Conservation (phyloP, 768 basidiomycete species). For the Pholiota conissans region DNA sequence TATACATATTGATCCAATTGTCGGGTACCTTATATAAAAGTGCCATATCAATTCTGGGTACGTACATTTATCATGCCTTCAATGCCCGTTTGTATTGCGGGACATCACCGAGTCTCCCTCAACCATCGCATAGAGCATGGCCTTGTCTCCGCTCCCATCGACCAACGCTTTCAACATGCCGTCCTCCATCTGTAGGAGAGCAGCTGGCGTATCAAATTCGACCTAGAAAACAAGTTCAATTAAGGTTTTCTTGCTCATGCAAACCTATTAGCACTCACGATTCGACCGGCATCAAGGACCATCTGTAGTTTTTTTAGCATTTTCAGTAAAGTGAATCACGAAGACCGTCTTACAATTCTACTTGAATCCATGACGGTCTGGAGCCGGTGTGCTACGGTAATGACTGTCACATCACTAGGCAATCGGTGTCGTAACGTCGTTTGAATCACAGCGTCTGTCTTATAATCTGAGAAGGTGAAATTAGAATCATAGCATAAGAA, state of each 20-base stretch:
- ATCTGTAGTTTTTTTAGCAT: neutral
- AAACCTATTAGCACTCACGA: neutral
- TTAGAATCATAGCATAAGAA: neutral
- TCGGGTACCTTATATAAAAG: no score
- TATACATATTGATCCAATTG: no score
- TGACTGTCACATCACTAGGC: constrained; percentile 52
- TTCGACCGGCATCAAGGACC: constrained; percentile 4
- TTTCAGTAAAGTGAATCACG: neutral
- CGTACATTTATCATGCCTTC: no score
- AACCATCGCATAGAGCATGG: neutral
- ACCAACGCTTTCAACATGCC: neutral
- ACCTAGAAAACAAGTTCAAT: neutral
- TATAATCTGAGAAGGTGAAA: constrained; percentile 38
- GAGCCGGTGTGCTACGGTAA: constrained; percentile 69
- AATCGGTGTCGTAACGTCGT: constrained; percentile 66
- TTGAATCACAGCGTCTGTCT: constrained; percentile 69
- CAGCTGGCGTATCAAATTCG: constrained; percentile 1
- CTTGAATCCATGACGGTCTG: constrained; percentile 68
- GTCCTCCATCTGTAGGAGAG: neutral
- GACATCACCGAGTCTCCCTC: no score
- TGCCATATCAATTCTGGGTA: no score
- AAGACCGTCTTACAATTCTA: constrained; percentile 37
- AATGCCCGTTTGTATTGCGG: no score
- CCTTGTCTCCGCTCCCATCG: neutral
- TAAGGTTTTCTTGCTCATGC: neutral